phyloP scores from a whole-genome alignment of 176 grass and related monocot species.

The Pharus latifolius region DNA sequence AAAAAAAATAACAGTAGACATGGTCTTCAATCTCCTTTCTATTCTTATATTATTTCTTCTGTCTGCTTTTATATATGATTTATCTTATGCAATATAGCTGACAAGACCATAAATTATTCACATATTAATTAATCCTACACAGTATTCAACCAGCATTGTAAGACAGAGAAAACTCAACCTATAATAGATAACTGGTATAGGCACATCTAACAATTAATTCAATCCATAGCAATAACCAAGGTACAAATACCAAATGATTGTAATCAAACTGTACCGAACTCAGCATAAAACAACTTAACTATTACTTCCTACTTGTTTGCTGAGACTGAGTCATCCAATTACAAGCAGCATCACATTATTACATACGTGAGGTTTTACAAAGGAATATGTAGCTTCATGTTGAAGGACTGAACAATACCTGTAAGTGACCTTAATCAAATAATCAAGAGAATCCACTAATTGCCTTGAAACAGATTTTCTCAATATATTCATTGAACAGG shows the following conservation, averaged over 20 bases:
- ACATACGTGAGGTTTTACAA: background rate
- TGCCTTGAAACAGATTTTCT: background rate
- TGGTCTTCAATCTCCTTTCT: background rate
- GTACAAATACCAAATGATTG: background rate
- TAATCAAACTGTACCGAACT: background rate
- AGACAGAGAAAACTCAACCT: slow-evolving; percentile 15
- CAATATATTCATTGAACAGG: background rate
- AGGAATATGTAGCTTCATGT: background rate
- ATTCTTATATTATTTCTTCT: background rate
- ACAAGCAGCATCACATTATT: background rate
- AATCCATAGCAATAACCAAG: background rate
- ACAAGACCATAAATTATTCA: background rate
- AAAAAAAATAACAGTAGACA: background rate
- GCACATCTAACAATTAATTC: background rate
- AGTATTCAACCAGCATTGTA: background rate
- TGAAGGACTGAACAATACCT: background rate
- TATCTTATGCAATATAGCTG: slow-evolving; percentile 8
- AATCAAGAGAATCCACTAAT: background rate
- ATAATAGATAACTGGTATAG: background rate
- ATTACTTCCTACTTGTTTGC: background rate
- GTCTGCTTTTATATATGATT: background rate
- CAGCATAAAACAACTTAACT: background rate
- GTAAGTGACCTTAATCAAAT: background rate
- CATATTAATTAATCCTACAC: background rate
- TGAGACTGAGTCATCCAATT: background rate